Evolutionary conservation across 2,329 filamentous ascomycete species (phyloP).

Genomic region (Colletotrichum coccodes): DNA sequence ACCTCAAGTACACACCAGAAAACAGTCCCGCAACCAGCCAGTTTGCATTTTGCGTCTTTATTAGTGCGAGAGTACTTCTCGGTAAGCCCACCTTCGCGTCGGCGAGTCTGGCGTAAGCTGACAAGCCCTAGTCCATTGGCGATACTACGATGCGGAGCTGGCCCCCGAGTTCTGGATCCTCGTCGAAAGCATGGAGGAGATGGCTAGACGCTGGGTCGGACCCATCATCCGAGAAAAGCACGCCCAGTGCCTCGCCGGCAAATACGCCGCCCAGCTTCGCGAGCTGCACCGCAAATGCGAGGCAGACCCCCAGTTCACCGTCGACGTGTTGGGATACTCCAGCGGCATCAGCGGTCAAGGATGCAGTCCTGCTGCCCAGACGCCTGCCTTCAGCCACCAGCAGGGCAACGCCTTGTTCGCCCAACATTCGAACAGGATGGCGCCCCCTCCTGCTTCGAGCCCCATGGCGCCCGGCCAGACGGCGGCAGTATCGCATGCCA

Average conservation of each 20-base stretch:
- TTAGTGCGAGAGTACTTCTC: slow-evolving; percentile 55
- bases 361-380: slow-evolving; percentile 17
- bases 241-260: slow-evolving; percentile 33
- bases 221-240: slow-evolving; percentile 12
- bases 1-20: slow-evolving; percentile 48
- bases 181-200: slow-evolving; percentile 41
- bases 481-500: not conserved
- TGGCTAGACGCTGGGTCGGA: slow-evolving; percentile 42
- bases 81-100: slow-evolving; percentile 4
- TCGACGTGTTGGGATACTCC: slow-evolving; percentile 36
- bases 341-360: slow-evolving; percentile 18
- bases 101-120: not conserved
- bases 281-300: slow-evolving; percentile 29
- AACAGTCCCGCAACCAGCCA: slow-evolving; percentile 45
- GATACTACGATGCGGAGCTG: slow-evolving; percentile 37
- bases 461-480: not conserved
- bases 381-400: slow-evolving; percentile 20
- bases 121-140: slow-evolving; percentile 39
- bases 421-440: not conserved
- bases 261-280: slow-evolving; percentile 35
- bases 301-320: slow-evolving; percentile 19
- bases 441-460: not conserved
- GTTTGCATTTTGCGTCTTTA: slow-evolving; percentile 57
- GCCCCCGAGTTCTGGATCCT: slow-evolving; percentile 41
- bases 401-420: slow-evolving; percentile 18